Conservation (phyloP, 2,329 filamentous ascomycete species). For the Penicillium sp. region DNA sequence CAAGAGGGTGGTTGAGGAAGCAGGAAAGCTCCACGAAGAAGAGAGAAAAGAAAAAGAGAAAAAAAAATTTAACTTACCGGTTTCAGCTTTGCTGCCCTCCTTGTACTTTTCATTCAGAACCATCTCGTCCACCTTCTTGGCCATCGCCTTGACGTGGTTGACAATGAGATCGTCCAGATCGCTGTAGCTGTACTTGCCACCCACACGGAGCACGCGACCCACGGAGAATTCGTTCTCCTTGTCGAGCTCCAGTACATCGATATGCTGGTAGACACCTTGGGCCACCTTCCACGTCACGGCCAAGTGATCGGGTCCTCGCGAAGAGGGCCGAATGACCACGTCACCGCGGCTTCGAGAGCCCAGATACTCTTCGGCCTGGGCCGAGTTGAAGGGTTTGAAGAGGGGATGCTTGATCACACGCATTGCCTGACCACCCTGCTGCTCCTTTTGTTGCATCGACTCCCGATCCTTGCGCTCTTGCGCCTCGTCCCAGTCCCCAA, state of each 20-base stretch:
- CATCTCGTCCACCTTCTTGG: slow-evolving; percentile 93
- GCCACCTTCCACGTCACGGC: slow-evolving; percentile 98
- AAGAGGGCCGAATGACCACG: slow-evolving; percentile 90
- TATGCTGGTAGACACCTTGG: slow-evolving; percentile 93
- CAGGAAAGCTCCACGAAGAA: not conserved
- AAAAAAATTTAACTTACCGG: slow-evolving; percentile 58
- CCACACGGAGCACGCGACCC: slow-evolving; percentile 76
- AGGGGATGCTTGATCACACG: slow-evolving; percentile 97
- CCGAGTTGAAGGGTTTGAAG: slow-evolving; percentile 87
- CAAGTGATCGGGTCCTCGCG: slow-evolving; percentile 90
- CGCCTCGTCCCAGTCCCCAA: slow-evolving; percentile 78
- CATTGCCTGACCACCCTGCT: slow-evolving; percentile 75
- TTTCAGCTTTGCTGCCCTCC: slow-evolving; percentile 68
- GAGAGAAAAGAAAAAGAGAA: slow-evolving; percentile 2
- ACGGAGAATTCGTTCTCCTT: slow-evolving; percentile 97
- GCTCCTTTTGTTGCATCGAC: slow-evolving; percentile 77
- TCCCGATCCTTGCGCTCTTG: slow-evolving; percentile 79
- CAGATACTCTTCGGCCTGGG: slow-evolving; percentile 88
- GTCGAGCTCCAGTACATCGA: slow-evolving; percentile 92
- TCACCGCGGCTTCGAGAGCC: slow-evolving; percentile 81
- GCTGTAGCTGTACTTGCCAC: slow-evolving; percentile 82
- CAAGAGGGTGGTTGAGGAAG: too few relatives aligned
- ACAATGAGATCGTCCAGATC: slow-evolving; percentile 97
- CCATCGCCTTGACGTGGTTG: slow-evolving; percentile 95
- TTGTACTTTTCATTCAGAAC: slow-evolving; percentile 93